These are phyloP conservation scores for Candida lessepsii DNA, from an alignment of 805 yeast species.

Conservation along the genomic window DNA sequence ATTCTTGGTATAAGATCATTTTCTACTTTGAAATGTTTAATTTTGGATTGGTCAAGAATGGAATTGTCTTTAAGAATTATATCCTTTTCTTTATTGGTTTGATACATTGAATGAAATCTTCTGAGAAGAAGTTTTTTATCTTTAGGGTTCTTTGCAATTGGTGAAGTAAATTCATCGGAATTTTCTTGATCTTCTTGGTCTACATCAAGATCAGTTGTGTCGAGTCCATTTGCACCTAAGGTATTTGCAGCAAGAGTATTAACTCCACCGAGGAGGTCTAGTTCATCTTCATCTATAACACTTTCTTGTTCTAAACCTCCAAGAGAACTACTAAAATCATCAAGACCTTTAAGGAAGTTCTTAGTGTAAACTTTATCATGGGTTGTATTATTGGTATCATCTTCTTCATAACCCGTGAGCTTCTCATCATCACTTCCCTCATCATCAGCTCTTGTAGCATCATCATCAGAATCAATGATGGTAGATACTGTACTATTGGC, in stretches of 20 bases:
- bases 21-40: constrained; percentile 30
- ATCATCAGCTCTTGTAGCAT: constrained; percentile 7
- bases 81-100: constrained; percentile 39
- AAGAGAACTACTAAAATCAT: background rate
- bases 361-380: constrained; percentile 1
- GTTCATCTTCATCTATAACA: constrained; percentile 2
- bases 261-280: too few relatives aligned
- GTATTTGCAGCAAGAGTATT: too few relatives aligned
- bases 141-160: constrained; percentile 2
- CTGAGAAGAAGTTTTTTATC: constrained; percentile 31
- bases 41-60: constrained; percentile 27
- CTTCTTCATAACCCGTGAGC: background rate
- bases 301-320: background rate
- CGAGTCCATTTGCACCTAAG: too few relatives aligned
- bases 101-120: constrained; percentile 69
- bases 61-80: constrained; percentile 28
- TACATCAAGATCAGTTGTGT: too few relatives aligned
- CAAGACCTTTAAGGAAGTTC: background rate
- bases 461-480: constrained; percentile 13
- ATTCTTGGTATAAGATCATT: constrained; percentile 72
- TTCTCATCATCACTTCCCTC: constrained; percentile 20
- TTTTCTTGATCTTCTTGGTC: too few relatives aligned
- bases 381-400: constrained; percentile 9
- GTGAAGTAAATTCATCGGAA: background rate
- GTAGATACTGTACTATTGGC: constrained; percentile 16